Conservation (phyloP, 306 rosid species). For the Quercus cerris region DNA sequence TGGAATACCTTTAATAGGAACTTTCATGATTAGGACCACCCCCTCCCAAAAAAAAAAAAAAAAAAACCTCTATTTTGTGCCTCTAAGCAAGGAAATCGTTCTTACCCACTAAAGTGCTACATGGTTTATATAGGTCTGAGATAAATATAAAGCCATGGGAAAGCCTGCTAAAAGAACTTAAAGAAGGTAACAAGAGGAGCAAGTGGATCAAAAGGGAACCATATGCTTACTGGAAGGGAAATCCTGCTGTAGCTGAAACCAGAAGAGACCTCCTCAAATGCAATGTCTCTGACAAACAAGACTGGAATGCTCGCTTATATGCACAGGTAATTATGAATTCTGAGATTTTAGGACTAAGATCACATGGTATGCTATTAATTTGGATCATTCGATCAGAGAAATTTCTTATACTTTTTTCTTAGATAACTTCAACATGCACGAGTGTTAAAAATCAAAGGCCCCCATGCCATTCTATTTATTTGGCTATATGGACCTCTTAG, state of each 20-base stretch:
- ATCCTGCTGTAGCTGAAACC: conserved; percentile 28
- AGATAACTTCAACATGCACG: no score
- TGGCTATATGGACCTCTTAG: no score
- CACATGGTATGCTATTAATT: no score
- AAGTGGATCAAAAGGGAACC: conserved; percentile 43
- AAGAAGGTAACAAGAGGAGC: conserved; percentile 30
- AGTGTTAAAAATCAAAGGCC: no score
- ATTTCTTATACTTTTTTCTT: no score
- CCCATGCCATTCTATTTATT: no score
- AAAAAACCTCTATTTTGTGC: no score
- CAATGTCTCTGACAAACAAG: conserved; percentile 30
- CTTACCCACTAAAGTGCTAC: background rate
- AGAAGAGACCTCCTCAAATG: conserved; percentile 47
- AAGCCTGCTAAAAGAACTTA: conserved; percentile 25
- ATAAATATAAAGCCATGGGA: conserved; percentile 51
- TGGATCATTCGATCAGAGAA: no score
- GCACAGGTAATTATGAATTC: conserved; percentile 21
- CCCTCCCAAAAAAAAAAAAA: no score
- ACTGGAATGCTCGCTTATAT: conserved; percentile 50
- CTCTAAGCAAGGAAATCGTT: background rate
- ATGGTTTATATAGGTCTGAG: conserved; percentile 33
- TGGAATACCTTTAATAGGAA: no score
- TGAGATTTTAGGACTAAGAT: no score
- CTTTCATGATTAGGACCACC: no score
- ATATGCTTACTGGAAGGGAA: conserved; percentile 51